Conservation (phyloP, 441 rosid species). For the Populus hybrid region DNA sequence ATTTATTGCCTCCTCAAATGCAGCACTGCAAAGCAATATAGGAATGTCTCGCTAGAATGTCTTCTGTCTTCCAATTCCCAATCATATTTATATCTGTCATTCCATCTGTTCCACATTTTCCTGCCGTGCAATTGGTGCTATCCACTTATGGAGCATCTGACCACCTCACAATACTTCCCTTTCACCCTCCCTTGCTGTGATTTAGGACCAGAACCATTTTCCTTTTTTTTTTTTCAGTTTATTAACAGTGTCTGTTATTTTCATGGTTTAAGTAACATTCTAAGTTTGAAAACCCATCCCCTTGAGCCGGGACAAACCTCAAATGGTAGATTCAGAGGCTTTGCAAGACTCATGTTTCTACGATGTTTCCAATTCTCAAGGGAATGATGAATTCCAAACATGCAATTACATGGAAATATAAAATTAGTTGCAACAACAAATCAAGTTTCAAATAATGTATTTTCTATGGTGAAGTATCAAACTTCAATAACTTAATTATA, state of each 20-base stretch:
- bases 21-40: background rate
- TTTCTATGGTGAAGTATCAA: slow-evolving; percentile 2
- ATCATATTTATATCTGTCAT: background rate
- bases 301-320: background rate
- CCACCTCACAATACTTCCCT: background rate
- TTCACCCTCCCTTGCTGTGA: background rate
- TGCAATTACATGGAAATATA: slow-evolving; percentile 6
- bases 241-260: background rate
- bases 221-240: background rate
- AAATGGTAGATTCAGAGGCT: background rate
- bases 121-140: background rate
- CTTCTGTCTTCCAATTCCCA: background rate
- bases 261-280: background rate
- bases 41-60: background rate
- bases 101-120: background rate
- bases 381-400: background rate
- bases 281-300: background rate
- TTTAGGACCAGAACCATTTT: background rate
- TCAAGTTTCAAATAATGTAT: slow-evolving; percentile 6
- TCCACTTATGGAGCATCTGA: background rate
- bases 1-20: background rate
- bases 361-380: background rate
- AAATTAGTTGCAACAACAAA: slow-evolving; percentile 17
- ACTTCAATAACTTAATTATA: background rate
- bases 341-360: background rate